Conservation (phyloP, 1,284 basidiomycete species). For the Leccinum pallidistipes region DNA sequence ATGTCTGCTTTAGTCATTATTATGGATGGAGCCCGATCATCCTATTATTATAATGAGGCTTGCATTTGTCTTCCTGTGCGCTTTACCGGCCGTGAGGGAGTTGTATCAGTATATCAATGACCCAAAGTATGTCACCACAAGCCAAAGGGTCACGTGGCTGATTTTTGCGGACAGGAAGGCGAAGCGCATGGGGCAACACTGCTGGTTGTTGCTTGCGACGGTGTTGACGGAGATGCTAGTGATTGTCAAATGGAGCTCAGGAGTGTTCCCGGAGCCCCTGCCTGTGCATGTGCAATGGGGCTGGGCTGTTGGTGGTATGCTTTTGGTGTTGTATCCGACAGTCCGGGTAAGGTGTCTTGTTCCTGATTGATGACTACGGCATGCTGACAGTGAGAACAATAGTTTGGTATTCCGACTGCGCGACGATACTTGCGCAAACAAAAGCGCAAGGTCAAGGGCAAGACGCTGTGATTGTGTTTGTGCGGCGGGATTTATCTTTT, state of each 20-base stretch:
- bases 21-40: constrained; percentile 89
- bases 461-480: constrained; percentile 29
- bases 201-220: constrained; percentile 81
- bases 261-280: constrained; percentile 64
- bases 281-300: constrained; percentile 63
- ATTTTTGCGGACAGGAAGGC: constrained; percentile 51
- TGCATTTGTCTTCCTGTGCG: constrained; percentile 77
- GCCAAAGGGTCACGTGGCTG: constrained; percentile 3
- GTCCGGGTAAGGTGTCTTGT: constrained; percentile 48
- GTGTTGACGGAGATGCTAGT: constrained; percentile 74
- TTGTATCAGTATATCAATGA: constrained; percentile 78
- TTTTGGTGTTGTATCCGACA: constrained; percentile 68
- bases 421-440: constrained; percentile 49
- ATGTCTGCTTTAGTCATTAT: constrained; percentile 49
- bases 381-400: constrained; percentile 8
- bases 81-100: constrained; percentile 77
- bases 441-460: constrained; percentile 36
- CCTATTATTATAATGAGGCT: constrained; percentile 76
- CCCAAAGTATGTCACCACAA: constrained; percentile 54
- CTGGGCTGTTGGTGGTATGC: constrained; percentile 54
- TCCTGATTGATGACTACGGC: not conserved
- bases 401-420: constrained; percentile 55
- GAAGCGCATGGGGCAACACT: constrained; percentile 84
- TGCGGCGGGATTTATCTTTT: not conserved
- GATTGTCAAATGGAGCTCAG: constrained; percentile 76